Evolutionary conservation across 148 eudicot genomes (phyloP).

Genomic region (Rhododendron williamsianum): DNA sequence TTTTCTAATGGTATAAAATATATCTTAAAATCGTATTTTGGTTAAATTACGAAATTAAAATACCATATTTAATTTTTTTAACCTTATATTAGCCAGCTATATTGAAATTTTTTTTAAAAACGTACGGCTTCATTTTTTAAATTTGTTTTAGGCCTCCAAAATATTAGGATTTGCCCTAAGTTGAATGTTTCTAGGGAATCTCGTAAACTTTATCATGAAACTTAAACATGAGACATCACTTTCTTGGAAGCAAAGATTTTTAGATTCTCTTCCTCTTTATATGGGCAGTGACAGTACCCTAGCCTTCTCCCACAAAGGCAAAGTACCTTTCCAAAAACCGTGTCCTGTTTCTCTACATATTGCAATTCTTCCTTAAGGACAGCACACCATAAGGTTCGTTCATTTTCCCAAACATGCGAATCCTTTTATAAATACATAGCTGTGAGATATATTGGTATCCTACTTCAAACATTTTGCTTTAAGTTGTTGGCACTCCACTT

Average conservation of each 20-base stretch:
- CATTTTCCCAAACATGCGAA: neutral
- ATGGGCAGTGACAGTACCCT: neutral
- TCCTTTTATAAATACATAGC: neutral
- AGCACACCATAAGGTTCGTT: neutral
- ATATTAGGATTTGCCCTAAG: too few species aligned
- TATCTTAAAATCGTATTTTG: too few species aligned
- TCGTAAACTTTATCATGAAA: neutral
- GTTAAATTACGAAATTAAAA: too few species aligned
- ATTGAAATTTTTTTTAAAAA: too few species aligned
- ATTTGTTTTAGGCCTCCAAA: too few species aligned
- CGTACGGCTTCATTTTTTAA: too few species aligned
- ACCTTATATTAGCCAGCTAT: too few species aligned
- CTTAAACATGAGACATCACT: neutral
- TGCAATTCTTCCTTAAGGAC: neutral
- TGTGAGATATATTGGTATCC: neutral
- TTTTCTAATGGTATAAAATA: too few species aligned
- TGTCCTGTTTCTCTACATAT: neutral
- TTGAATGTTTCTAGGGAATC: too few species aligned
- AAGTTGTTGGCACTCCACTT: neutral
- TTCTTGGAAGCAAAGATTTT: neutral
- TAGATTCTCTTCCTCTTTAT: neutral
- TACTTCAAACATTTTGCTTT: neutral
- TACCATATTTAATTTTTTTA: too few species aligned
- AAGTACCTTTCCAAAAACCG: neutral
- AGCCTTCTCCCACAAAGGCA: neutral